Evolutionary conservation across 768 basidiomycete genomes (phyloP).

Genomic region (Pleurotus ostreatus): DNA sequence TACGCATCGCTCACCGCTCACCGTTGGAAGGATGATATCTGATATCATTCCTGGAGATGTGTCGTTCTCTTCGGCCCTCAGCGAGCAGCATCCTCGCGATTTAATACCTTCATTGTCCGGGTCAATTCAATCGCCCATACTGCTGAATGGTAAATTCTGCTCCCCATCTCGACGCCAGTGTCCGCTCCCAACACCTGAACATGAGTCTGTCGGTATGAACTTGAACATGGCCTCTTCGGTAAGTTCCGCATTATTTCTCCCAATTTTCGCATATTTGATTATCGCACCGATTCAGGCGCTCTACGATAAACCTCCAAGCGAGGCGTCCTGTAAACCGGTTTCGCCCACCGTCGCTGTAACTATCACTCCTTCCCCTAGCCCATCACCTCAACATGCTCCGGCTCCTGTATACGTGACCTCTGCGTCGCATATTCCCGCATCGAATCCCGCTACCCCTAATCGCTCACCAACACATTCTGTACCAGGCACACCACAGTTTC

Average conservation of each 20-base stretch:
- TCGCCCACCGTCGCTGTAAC: background rate
- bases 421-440: background rate
- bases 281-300: too few relatives aligned
- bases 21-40: background rate
- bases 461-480: background rate
- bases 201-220: constrained; percentile 3
- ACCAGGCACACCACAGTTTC: background rate
- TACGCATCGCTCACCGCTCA: too few relatives aligned
- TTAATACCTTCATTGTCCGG: background rate
- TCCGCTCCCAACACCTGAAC: constrained; percentile 1
- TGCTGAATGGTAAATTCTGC: background rate
- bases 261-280: background rate
- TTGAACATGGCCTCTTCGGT: background rate
- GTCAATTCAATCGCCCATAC: background rate
- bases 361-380: background rate
- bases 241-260: background rate
- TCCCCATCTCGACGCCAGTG: background rate
- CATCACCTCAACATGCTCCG: background rate
- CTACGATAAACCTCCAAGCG: too few relatives aligned
- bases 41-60: background rate
- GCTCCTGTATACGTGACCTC: background rate
- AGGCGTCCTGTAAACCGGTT: background rate
- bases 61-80: background rate
- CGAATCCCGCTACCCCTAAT: background rate
- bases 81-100: background rate